Evolutionary conservation across 208 protist species (phyloP).

Genomic region (Crithidia fasciculata): DNA sequence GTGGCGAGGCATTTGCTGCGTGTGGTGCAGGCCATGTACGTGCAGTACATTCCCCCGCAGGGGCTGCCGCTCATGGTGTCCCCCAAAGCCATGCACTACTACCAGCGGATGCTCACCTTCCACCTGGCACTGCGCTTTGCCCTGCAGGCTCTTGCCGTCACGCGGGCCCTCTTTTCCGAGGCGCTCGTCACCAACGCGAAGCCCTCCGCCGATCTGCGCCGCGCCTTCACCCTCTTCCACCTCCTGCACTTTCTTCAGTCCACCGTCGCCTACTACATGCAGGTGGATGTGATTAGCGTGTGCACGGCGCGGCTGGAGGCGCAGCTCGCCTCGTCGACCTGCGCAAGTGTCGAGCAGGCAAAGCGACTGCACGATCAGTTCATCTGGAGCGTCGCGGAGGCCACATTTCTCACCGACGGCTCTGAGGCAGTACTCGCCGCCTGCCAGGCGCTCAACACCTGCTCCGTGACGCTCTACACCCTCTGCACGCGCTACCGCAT

Average conservation of each 20-base stretch:
- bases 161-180: conserved; percentile 60
- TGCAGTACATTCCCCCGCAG: conserved; percentile 54
- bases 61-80: conserved; percentile 75
- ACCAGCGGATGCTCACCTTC: conserved; percentile 76
- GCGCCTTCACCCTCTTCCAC: conserved; percentile 70
- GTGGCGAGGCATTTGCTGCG: conserved; percentile 53
- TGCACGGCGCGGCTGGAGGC: conserved; percentile 47
- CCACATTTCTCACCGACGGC: conserved; percentile 66
- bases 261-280: conserved; percentile 69
- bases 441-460: conserved; percentile 50
- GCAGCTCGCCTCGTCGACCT: conserved; percentile 39
- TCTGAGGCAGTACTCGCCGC: conserved; percentile 50
- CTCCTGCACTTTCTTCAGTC: conserved; percentile 67
- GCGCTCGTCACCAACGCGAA: conserved; percentile 62
- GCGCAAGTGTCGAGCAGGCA: conserved; percentile 75
- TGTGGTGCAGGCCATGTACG: conserved; percentile 42
- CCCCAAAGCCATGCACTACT: conserved; percentile 71
- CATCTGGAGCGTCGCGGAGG: conserved; percentile 76
- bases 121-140: conserved; percentile 70
- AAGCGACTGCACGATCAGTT: conserved; percentile 77
- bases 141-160: conserved; percentile 59
- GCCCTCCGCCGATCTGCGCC: conserved; percentile 66
- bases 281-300: conserved; percentile 79
- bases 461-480: conserved; percentile 55
- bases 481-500: conserved; percentile 72